A percentile compares a stretch with the other conserved stretches of the same genome.
phyloP scores from a whole-genome alignment of 2,329 filamentous ascomycete species.

The Diaporthe vexans region DNA sequence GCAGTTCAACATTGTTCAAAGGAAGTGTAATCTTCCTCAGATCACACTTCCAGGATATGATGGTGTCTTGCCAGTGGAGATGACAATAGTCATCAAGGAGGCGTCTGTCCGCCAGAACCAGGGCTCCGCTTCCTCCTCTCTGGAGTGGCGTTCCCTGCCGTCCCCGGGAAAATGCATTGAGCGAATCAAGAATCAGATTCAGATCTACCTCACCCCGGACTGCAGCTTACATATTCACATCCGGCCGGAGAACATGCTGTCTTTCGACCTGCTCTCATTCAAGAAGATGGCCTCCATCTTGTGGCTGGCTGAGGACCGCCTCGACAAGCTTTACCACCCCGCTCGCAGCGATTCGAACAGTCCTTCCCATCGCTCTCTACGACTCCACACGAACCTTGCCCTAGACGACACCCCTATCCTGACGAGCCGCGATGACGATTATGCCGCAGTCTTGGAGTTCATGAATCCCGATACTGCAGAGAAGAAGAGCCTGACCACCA shows the following conservation, averaged over 20 bases:
- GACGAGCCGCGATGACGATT: no score
- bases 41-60: neutral
- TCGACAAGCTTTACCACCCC: conserved; percentile 8
- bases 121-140: neutral
- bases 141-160: neutral
- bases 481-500: neutral
- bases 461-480: neutral
- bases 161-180: neutral
- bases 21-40: neutral
- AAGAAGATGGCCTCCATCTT: neutral
- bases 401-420: no score
- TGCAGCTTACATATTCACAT: conserved; percentile 3
- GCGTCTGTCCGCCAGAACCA: neutral
- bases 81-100: neutral
- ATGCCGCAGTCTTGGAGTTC: neutral
- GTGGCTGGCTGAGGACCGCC: neutral
- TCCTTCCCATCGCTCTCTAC: neutral
- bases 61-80: neutral
- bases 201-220: neutral
- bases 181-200: neutral
- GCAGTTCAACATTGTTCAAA: conserved; percentile 2
- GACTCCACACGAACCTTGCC: neutral
- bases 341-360: neutral
- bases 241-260: neutral
- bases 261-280: neutral